phyloP scores from a whole-genome alignment of 2,329 filamentous ascomycete species.

The Teratosphaeriaceae sp. region DNA sequence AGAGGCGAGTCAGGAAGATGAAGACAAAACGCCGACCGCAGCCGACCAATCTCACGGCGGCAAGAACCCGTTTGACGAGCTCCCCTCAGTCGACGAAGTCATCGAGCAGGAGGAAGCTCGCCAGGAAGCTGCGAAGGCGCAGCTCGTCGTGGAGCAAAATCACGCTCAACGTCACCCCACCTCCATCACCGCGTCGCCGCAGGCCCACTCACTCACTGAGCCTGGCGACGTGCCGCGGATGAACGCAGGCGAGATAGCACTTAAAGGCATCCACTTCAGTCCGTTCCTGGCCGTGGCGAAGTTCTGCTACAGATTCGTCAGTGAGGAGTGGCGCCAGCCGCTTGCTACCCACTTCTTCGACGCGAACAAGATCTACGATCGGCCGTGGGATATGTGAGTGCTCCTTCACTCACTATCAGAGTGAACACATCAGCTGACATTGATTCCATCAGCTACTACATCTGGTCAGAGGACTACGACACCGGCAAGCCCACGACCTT shows the following conservation, averaged over 20 bases:
- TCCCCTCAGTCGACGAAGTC: slow-evolving; percentile 5
- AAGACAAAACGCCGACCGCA: background rate
- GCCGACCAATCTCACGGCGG: background rate
- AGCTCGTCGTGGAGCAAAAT: slow-evolving; percentile 2
- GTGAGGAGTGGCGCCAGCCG: slow-evolving; percentile 41
- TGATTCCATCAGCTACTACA: slow-evolving; percentile 18
- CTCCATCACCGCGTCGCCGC: background rate
- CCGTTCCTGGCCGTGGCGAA: slow-evolving; percentile 44
- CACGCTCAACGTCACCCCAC: slow-evolving; percentile 1
- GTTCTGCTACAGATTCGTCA: slow-evolving; percentile 56
- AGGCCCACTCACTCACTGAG: background rate
- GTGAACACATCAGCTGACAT: slow-evolving; percentile 4
- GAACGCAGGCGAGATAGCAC: slow-evolving; percentile 28
- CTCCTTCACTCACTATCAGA: background rate
- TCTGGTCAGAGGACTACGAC: slow-evolving; percentile 16
- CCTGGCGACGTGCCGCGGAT: slow-evolving; percentile 12
- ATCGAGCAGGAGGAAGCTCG: background rate
- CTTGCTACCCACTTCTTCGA: slow-evolving; percentile 52
- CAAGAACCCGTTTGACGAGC: slow-evolving; percentile 1
- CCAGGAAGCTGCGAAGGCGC: background rate
- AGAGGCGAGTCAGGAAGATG: slow-evolving; percentile 6
- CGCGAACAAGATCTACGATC: slow-evolving; percentile 49
- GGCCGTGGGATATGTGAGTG: slow-evolving; percentile 71
- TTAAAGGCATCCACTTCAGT: slow-evolving; percentile 29
- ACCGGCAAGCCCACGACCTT: slow-evolving; percentile 54